Conservation (phyloP, 2,329 filamentous ascomycete genomes). For the Microsporum audouinii region DNA sequence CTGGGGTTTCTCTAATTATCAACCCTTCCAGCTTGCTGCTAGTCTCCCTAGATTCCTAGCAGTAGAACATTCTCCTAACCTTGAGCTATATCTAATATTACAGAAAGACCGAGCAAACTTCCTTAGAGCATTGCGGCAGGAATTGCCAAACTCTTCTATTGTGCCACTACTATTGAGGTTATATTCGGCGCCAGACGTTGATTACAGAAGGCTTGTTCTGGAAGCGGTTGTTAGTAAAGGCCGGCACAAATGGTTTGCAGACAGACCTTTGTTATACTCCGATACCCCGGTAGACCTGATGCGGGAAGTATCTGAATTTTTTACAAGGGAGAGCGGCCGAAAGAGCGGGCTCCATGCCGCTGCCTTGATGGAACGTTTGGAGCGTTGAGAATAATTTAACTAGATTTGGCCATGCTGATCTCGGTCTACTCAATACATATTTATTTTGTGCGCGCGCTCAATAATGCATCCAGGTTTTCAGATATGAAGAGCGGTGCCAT, state of each 20-base stretch:
- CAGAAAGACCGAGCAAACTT: conserved; percentile 5
- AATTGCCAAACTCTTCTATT: conserved; percentile 2
- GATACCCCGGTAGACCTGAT: neutral
- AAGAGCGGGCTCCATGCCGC: conserved; percentile 2
- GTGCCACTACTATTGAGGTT: neutral
- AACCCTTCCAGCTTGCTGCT: conserved; percentile 9
- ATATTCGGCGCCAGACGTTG: conserved; percentile 6
- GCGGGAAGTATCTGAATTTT: conserved; percentile 3
- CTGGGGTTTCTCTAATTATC: conserved; percentile 6
- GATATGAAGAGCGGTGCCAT: no score
- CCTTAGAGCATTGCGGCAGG: neutral
- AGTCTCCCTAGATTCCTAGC: conserved; percentile 10
- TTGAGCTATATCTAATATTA: neutral
- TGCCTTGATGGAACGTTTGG: neutral
- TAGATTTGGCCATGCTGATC: neutral
- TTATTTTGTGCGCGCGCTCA: neutral
- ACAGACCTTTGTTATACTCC: neutral
- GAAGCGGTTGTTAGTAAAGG: conserved; percentile 8
- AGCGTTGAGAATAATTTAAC: neutral
- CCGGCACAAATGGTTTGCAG: conserved; percentile 7
- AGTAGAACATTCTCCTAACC: neutral
- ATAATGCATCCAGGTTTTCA: neutral
- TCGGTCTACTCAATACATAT: neutral
- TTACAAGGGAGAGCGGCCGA: neutral
- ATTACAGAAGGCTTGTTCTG: conserved; percentile 8